Percentiles rank a stretch among this genome's conserved stretches.
Evolutionary conservation across 176 grass and related monocot species (phyloP).

Genomic region (Rhynchospora breviuscula): DNA sequence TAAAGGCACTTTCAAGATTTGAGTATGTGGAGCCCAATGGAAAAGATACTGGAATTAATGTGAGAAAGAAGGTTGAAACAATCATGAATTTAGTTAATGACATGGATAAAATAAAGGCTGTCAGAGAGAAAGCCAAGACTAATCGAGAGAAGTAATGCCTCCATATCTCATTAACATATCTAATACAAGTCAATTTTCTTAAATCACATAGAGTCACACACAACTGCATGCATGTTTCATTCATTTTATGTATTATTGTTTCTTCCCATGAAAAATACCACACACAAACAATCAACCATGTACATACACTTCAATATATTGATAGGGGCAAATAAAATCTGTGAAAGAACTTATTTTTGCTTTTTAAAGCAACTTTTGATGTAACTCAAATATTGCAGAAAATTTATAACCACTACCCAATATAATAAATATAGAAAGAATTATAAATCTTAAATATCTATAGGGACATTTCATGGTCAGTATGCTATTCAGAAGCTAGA

Average conservation of each 20-base stretch:
- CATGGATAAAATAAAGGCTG: conserved; percentile 81
- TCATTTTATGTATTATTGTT: neutral
- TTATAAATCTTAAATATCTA: neutral
- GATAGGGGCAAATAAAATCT: neutral
- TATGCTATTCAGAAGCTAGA: neutral
- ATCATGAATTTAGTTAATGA: conserved; percentile 78
- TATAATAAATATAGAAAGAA: neutral
- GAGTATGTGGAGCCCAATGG: conserved; percentile 94
- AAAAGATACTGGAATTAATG: conserved; percentile 95
- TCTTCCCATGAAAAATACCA: neutral
- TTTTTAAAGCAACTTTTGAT: too few species aligned
- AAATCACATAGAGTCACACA: neutral
- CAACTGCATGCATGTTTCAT: neutral
- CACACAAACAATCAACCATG: neutral
- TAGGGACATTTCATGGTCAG: neutral
- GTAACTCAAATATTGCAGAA: neutral
- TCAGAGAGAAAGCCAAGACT: conserved; percentile 77
- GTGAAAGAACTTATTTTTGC: neutral
- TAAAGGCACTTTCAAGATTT: conserved; percentile 83
- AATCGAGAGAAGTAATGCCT: conserved; percentile 83
- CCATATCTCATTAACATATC: neutral
- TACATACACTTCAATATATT: neutral
- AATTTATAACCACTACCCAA: neutral
- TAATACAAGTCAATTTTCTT: neutral
- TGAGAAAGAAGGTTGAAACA: conserved; percentile 96